Percentiles rank a stretch among this genome's conserved stretches.
phyloP scores from a whole-genome alignment of 225 moss, liverwort and hornwort species.

The Bryoerythrophyllum caledonicum region DNA sequence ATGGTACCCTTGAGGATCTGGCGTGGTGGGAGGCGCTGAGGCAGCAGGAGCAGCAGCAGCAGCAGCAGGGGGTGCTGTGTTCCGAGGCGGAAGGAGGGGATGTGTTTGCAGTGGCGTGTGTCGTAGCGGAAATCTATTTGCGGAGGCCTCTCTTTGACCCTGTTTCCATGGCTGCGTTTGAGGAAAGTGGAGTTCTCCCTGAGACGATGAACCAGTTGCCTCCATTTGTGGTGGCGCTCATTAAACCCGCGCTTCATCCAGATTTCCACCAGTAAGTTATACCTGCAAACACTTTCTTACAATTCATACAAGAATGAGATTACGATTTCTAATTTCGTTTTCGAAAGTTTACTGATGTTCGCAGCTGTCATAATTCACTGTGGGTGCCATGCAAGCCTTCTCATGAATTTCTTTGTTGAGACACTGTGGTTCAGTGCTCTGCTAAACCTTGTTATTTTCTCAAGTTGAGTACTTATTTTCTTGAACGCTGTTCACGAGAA shows the following conservation, averaged over 20 bases:
- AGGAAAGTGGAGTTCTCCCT: conserved; percentile 51
- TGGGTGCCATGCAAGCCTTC: conserved; percentile 1
- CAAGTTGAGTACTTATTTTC: not conserved
- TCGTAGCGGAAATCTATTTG: conserved; percentile 73
- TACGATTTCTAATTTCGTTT: not conserved
- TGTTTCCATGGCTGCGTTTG: conserved; percentile 51
- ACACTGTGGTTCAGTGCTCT: not conserved
- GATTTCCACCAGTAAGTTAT: conserved; percentile 52
- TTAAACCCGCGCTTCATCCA: conserved; percentile 61
- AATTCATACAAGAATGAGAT: not conserved
- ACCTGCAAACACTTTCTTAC: not conserved
- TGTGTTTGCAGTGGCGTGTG: conserved; percentile 65
- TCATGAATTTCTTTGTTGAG: not conserved
- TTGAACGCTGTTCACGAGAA: not conserved
- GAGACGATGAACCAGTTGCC: conserved; percentile 59
- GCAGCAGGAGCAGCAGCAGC: conserved; percentile 12
- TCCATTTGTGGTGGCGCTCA: conserved; percentile 48
- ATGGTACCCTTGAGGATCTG: conserved; percentile 38
- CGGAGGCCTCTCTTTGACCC: conserved; percentile 70
- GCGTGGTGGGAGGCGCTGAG: conserved; percentile 41
- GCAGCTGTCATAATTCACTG: not conserved
- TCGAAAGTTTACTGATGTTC: not conserved
- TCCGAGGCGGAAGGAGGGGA: conserved; percentile 57
- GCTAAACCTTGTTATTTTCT: not conserved
- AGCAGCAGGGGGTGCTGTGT: conserved; percentile 23